Evolutionary conservation across 805 yeast species (phyloP).

Genomic region (Nakazawaea wickerhamii): DNA sequence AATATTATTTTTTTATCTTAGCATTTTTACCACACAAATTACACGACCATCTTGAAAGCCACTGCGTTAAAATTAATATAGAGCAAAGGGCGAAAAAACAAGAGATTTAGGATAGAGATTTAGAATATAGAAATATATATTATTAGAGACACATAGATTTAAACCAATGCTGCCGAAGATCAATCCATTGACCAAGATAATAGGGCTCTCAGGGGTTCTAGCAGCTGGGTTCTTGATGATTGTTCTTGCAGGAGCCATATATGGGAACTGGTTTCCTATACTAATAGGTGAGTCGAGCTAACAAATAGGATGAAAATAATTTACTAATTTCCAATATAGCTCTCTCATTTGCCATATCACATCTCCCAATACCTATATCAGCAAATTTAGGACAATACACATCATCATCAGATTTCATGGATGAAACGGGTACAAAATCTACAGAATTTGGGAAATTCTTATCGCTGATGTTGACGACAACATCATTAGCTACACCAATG

Average conservation of each 20-base stretch:
- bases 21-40: not conserved
- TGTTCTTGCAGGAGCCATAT: slow-evolving; percentile 81
- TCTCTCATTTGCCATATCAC: slow-evolving; percentile 60
- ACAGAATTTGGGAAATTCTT: slow-evolving; percentile 70
- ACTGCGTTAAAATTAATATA: no score
- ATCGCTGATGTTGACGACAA: slow-evolving; percentile 61
- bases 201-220: slow-evolving; percentile 67
- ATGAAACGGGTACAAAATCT: slow-evolving; percentile 40
- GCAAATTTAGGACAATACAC: slow-evolving; percentile 3
- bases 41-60: not conserved
- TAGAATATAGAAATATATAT: not conserved
- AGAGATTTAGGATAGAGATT: no score
- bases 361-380: slow-evolving; percentile 59
- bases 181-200: slow-evolving; percentile 72
- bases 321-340: slow-evolving; percentile 21
- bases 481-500: slow-evolving; percentile 48
- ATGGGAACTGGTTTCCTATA: slow-evolving; percentile 88
- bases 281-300: slow-evolving; percentile 47
- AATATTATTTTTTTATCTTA: not conserved
- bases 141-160: not conserved
- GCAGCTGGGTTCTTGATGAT: slow-evolving; percentile 89
- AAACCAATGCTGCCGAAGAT: slow-evolving; percentile 16
- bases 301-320: slow-evolving; percentile 28
- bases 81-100: no score
- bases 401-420: slow-evolving; percentile 48